Evolutionary conservation across 2,329 filamentous ascomycete species (phyloP).

Genomic region (Aotearoamyces nothofagi): DNA sequence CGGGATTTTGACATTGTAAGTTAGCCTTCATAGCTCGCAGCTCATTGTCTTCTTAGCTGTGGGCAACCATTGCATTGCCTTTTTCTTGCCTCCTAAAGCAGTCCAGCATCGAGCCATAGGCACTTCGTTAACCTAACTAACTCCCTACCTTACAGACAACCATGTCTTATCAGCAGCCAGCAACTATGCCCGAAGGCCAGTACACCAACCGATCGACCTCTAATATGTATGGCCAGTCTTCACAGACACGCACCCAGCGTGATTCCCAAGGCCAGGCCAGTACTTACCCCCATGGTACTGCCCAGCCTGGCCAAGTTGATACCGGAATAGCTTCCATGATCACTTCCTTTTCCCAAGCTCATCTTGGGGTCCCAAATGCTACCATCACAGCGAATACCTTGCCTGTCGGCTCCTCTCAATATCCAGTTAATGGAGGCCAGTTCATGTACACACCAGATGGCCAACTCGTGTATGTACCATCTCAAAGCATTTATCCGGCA

Average conservation of each 20-base stretch:
- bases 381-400: conserved; percentile 18
- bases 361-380: conserved; percentile 18
- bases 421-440: conserved; percentile 18
- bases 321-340: conserved; percentile 9
- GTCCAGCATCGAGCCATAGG: no score
- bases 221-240: conserved; percentile 17
- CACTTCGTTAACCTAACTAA: no score
- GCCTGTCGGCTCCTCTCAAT: conserved; percentile 10
- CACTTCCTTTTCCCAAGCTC: conserved; percentile 16
- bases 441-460: conserved; percentile 20
- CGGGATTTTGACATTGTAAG: no score
- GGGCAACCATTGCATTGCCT: no score
- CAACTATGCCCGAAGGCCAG: conserved; percentile 10
- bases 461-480: conserved; percentile 17
- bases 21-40: no score
- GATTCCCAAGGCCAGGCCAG: conserved; percentile 14
- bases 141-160: conserved; percentile 9
- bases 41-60: no score
- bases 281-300: conserved; percentile 9
- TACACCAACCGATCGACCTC: conserved; percentile 13
- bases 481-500: conserved; percentile 15
- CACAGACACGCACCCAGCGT: conserved; percentile 10
- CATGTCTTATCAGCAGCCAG: conserved; percentile 21
- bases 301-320: conserved; percentile 9
- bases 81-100: no score